These are phyloP conservation scores for Mycoemilia scoparia DNA, from an alignment of 192 early-diverging fungal genomes.

Conservation along the genomic window DNA sequence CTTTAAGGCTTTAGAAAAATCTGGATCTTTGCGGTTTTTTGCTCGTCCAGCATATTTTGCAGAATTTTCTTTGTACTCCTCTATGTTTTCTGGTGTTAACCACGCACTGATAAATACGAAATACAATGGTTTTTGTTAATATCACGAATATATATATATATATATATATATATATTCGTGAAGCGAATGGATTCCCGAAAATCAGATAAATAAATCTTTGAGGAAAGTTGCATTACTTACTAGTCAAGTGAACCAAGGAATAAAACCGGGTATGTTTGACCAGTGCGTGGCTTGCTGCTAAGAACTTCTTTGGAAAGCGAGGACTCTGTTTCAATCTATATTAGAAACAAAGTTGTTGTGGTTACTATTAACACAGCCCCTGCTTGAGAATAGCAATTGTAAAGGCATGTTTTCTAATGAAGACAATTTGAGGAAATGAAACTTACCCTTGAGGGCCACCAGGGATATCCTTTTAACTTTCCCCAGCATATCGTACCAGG, in stretches of 20 bases:
- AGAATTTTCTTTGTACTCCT: conserved; percentile 26
- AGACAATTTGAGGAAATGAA: not conserved
- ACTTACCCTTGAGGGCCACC: conserved; percentile 34
- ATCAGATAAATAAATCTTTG: not conserved
- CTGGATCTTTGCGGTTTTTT: conserved; percentile 27
- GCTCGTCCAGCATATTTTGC: conserved; percentile 25
- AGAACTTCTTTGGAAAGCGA: conserved; percentile 17
- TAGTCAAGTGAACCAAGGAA: conserved; percentile 35
- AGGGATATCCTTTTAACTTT: conserved; percentile 32
- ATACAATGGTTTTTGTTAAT: not conserved
- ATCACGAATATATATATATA: not conserved
- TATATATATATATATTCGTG: not conserved
- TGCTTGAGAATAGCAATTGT: too few relatives aligned
- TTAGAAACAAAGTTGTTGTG: too few relatives aligned
- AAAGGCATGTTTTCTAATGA: too few relatives aligned
- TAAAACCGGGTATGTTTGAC: conserved; percentile 26
- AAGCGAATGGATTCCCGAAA: not conserved
- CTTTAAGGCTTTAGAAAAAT: conserved; percentile 27
- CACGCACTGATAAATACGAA: conserved; percentile 13
- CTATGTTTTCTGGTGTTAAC: conserved; percentile 27
- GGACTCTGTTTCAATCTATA: conserved; percentile 28
- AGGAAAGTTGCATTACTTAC: conserved; percentile 12
- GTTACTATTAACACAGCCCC: too few relatives aligned
- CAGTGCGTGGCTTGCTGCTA: conserved; percentile 28
- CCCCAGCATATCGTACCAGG: conserved; percentile 31